Evolutionary conservation across 306 rosid species (phyloP).

Genomic region (Cicer judaicum): DNA sequence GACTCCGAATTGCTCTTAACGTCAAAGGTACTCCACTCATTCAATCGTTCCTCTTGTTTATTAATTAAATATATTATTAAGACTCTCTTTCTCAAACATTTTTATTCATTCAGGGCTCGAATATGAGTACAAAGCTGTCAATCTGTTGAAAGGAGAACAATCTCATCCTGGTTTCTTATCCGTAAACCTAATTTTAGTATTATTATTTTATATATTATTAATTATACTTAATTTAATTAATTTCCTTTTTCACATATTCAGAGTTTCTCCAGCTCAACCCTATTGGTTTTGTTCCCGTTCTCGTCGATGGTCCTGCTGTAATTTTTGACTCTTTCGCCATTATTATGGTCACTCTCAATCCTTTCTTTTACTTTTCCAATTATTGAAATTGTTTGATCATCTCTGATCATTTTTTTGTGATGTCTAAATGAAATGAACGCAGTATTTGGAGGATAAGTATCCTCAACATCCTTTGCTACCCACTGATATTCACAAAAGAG

Average conservation of each 20-base stretch:
- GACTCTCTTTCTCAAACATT: no score
- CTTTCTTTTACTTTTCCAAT: not conserved
- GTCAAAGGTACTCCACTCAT: conserved; percentile 57
- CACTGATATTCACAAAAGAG: conserved; percentile 57
- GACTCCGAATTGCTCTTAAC: conserved; percentile 59
- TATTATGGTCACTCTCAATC: conserved; percentile 51
- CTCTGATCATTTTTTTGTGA: not conserved
- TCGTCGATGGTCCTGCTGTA: conserved; percentile 57
- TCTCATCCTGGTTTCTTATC: conserved; percentile 55
- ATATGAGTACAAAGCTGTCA: conserved; percentile 61
- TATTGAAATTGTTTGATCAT: not conserved
- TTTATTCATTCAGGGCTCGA: conserved; percentile 52
- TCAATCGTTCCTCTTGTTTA: not conserved
- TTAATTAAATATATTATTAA: not conserved
- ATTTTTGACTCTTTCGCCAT: conserved; percentile 79
- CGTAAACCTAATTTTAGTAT: not conserved
- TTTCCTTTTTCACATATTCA: conserved; percentile 31
- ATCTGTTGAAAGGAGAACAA: conserved; percentile 66
- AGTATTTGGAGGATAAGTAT: conserved; percentile 91
- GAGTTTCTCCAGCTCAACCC: conserved; percentile 74
- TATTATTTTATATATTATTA: not conserved
- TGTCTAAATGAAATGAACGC: not conserved
- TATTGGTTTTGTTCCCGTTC: conserved; percentile 70
- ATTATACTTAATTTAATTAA: not conserved
- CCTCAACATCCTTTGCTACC: conserved; percentile 79